Evolutionary conservation across 2,329 filamentous ascomycete species (phyloP), one percentile per base, ranked within the genome.

Genomic region (Capronia coronata): DNA sequence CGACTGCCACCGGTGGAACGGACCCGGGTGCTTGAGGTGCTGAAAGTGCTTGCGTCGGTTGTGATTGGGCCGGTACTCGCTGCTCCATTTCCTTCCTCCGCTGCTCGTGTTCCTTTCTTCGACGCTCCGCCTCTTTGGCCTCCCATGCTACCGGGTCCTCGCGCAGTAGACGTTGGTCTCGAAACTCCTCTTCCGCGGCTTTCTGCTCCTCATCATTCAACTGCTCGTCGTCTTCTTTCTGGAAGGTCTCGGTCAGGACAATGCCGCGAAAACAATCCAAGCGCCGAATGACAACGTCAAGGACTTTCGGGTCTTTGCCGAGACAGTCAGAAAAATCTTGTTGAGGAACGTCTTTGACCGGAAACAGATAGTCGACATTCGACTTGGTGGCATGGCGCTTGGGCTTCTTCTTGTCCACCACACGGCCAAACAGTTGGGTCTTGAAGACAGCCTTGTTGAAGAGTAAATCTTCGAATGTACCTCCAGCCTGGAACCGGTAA

Each of bases 341-440:
- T 41, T 77, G 73, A 4, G 65, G 52, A 1, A 80, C 70, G 0
- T 75, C 63, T 46, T 71, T 73, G 0, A 85, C 80, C 34, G 73
- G 68, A 29, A 76, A 77, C n/a, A 88, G 71, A 59, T 82, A 80
- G 1, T 80, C 73, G 16, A 35, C 21, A 1, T 66, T 62, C 1
- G 74, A 71, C 44, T 76, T 78, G 16, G 75, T 73, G 0, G 86
- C 82, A 65, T 75, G 79, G 6, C 84, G 80, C n/a, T 81, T 68
- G 0, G 84, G 82, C 43, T 87, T 87, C 67, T 85, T 87, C 63
- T 87, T 83, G 67, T 96, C 90, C 2, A 96, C 83, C 1, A 94
- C 86, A 11, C 87, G 80, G 32, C 78, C 80, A 2, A 87, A 80
- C 38, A 96, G 73, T 63, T 93, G 86, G 25, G 76, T 82, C 66